Percentiles rank a stretch among this genome's conserved stretches.
These are phyloP conservation scores for Hemisphaericaspora xylofermentans DNA, from an alignment of 1,139 yeast species.

Conservation along the genomic window DNA sequence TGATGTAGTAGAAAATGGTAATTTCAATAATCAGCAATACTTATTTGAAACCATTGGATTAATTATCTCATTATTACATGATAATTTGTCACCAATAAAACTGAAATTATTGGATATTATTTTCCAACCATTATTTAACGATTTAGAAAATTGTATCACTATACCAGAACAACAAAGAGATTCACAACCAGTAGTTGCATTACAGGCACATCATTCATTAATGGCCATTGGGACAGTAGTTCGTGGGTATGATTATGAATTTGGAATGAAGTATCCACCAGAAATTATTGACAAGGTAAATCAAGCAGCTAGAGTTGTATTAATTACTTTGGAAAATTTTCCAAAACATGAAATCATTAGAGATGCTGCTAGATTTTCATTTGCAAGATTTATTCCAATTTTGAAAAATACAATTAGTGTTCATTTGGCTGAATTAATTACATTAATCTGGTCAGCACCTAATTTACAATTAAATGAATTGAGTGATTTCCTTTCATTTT, in stretches of 20 bases:
- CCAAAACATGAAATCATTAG: conserved; percentile 68
- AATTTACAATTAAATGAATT: conserved; percentile 64
- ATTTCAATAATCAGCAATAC: conserved; percentile 76
- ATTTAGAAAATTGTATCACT: conserved; percentile 63
- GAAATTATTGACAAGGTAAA: conserved; percentile 54
- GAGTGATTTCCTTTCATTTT: conserved; percentile 77
- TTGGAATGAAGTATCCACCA: conserved; percentile 26
- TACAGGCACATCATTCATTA: conserved; percentile 82
- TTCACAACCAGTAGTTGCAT: conserved; percentile 40
- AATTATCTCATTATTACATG: conserved; percentile 49
- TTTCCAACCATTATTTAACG: conserved; percentile 75
- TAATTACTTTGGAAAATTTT: conserved; percentile 79
- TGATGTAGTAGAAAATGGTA: conserved; percentile 55
- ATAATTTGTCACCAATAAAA: conserved; percentile 29
- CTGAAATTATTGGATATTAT: conserved; percentile 57
- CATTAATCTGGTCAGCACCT: conserved; percentile 68
- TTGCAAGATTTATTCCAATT: conserved; percentile 82
- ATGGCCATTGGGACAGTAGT: conserved; percentile 90
- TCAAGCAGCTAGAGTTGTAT: conserved; percentile 77
- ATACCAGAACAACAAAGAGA: conserved; percentile 33
- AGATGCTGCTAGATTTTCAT: conserved; percentile 83
- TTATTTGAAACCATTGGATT: conserved; percentile 81
- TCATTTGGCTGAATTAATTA: conserved; percentile 71
- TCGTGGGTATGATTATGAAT: conserved; percentile 67
- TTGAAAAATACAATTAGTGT: conserved; percentile 47